phyloP scores from a whole-genome alignment of 352 stramenopile species.

The Halophytophthora batemanensis region DNA sequence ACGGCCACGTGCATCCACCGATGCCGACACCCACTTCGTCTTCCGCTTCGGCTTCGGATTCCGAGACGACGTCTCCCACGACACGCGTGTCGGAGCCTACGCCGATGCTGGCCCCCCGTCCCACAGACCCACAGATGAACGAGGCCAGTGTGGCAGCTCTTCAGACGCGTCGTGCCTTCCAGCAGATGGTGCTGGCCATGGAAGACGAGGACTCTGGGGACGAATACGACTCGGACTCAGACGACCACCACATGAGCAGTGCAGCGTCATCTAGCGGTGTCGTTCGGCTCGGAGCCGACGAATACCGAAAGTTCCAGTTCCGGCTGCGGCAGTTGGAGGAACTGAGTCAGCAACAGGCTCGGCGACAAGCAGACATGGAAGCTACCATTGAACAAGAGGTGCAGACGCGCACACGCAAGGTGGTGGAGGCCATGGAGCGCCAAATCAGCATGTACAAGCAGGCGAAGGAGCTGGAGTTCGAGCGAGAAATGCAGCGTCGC shows the following conservation, averaged over 20 bases:
- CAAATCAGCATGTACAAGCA: slow-evolving; percentile 87
- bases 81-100: slow-evolving; percentile 23
- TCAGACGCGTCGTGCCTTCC: slow-evolving; percentile 76
- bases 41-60: background rate
- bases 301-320: slow-evolving; percentile 85
- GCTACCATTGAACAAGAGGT: slow-evolving; percentile 79
- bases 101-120: slow-evolving; percentile 14
- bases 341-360: slow-evolving; percentile 61
- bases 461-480: slow-evolving; percentile 74
- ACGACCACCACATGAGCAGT: slow-evolving; percentile 15
- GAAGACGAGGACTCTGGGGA: slow-evolving; percentile 70
- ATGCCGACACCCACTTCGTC: slow-evolving; percentile 6
- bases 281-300: slow-evolving; percentile 57
- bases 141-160: slow-evolving; percentile 65
- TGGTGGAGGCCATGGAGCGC: slow-evolving; percentile 76
- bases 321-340: slow-evolving; percentile 77
- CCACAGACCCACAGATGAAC: slow-evolving; percentile 13
- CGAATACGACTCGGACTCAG: slow-evolving; percentile 58
- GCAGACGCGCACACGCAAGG: slow-evolving; percentile 51
- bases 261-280: slow-evolving; percentile 28
- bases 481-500: slow-evolving; percentile 74
- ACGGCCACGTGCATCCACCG: slow-evolving; percentile 23
- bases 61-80: background rate
- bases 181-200: slow-evolving; percentile 83
- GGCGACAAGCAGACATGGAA: slow-evolving; percentile 71